Evolutionary conservation across 148 eudicot genomes (phyloP), one percentile per base, ranked within the genome.

Genomic region (Euryodendron excelsum): DNA sequence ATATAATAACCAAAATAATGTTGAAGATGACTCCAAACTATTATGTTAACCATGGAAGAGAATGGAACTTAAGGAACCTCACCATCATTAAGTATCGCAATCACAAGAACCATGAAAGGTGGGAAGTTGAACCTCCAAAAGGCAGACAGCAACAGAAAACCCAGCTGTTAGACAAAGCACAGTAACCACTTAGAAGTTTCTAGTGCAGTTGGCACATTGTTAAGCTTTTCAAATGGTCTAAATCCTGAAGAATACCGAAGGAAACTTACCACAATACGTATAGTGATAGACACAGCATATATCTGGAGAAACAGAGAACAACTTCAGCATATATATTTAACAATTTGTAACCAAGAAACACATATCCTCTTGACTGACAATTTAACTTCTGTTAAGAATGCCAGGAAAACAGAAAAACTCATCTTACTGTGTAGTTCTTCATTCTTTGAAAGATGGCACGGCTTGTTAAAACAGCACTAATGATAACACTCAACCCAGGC

Each of bases 271-370:
- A 93, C 98, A 62, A 93, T 90, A 93, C 96, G 98, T 30, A 93
- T 90, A 23, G 98, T 93, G 82, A 93, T 93, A 12, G 98, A 93
- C 37, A 93, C 98, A n/a, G 98, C 98, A 81, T 93, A 93, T 44
- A 93, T 93, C 98, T 93, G 88, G 56, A 80, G 55, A 80, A 25
- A 48, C 17, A 66, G 75, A 68, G 71, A 79, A 45, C n/a, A 79
- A 45, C n/a, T n/a, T 47, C 47, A 56, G 68, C 55, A 72, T 60
- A 47, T 41, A 14, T 65, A 23, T 28, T 39, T 56, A 62, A 21
- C 20, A 45, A 55, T 4, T 30, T 58, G 55, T 50, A 41, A 5
- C 45, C 30, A 4, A 58, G 27, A n/a, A 58, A 58, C 27, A 58
- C 18, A 10, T 12, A 53, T 27, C n/a, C n/a, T n/a, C 33, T 23